A percentile compares a stretch with the other conserved stretches of the same genome.
Conservation (phyloP, 169 alveolate species). For the Plasmodium gonderi region DNA sequence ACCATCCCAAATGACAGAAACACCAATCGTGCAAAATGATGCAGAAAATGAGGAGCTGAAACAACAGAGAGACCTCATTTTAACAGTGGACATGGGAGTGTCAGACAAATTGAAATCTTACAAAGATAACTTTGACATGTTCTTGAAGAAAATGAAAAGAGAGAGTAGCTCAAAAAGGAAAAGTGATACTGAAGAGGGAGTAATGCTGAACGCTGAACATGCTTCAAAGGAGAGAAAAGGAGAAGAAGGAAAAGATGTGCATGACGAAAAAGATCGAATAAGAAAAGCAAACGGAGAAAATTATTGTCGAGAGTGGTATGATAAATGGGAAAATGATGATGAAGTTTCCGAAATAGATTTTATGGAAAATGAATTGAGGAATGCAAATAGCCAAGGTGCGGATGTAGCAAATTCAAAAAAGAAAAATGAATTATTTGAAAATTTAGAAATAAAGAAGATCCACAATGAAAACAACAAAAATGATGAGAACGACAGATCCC, state of each 20-base stretch:
- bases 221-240: not conserved
- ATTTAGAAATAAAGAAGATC: conserved; percentile 10
- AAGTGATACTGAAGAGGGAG: not conserved
- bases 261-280: no score
- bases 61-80: not conserved
- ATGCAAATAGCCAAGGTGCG: not conserved
- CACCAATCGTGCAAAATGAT: not conserved
- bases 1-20: not conserved
- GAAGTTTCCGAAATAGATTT: not conserved
- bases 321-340: not conserved
- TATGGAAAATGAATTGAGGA: not conserved
- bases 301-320: not conserved
- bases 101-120: conserved; percentile 1
- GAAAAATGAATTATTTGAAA: conserved; percentile 16
- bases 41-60: not conserved
- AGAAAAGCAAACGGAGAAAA: no score
- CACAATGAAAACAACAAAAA: not conserved
- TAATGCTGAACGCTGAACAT: not conserved
- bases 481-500: not conserved
- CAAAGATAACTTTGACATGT: conserved; percentile 7
- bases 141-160: conserved; percentile 15
- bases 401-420: not conserved
- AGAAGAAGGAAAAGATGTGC: not conserved
- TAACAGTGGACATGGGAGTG: not conserved
- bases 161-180: not conserved